Base-by-base conservation (phyloP, 441 rosid species). In the Gossypium gossypioides region DNA sequence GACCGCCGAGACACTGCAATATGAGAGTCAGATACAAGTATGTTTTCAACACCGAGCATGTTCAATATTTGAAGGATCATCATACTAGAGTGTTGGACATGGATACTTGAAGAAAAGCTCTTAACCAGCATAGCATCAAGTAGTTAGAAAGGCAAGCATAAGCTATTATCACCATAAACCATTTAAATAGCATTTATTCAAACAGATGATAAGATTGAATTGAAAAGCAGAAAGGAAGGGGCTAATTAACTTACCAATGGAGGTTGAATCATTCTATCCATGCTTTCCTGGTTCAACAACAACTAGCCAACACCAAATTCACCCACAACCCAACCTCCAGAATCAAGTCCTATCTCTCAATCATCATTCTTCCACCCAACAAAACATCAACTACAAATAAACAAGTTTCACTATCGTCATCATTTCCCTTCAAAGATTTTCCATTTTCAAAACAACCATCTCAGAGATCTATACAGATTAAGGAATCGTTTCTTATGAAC, bases 251-350 rank as follows among this genome's bases (percentile, higher is more conserved):
- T 82, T 80, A 88, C 92, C 92, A 89, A 74, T 72, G 95, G 95
- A 77, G 95, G 92, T 65, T 89, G 95, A 79, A 85, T 77, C 84
- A 80, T 73, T 76, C 89, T 83, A 37, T 88, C 91, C 92, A 85
- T 86, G 44, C 73, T 72, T 25, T 76, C 78, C 69, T 71, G 65
- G 68, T 71, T 57, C 61, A 24, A 55, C 10, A 71, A 72, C 40
- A 69, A 66, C 56, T 64, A 62, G 40, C 44, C 69, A 74, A 67
- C 59, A 78, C 63, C 79, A 65, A 74, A 78, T 58, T 77, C 62
- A 25, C 80, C 65, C 48, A 77, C n/a, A 24, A 56, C 19, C 80
- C 76, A 72, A 73, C 50, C 73, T 65, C 71, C 79, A 80, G 74
- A 75, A 64, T 61, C 73, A 71, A 72, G 37, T 59, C 69, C 72